Evolutionary conservation across 768 basidiomycete species (phyloP).

Genomic region (Tricholoma bakamatsutake): DNA sequence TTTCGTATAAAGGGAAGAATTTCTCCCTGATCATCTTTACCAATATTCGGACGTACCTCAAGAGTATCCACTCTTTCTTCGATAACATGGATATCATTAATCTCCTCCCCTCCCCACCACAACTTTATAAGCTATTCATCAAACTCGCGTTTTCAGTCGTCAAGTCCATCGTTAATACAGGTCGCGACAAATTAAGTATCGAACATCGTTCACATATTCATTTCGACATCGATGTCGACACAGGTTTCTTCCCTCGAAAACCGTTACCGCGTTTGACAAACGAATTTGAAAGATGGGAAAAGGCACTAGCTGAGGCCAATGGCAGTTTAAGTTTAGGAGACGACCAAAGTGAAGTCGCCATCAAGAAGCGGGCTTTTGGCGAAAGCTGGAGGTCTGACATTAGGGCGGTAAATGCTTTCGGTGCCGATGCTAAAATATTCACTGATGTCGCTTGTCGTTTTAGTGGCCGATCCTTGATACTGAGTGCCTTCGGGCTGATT

Average conservation of each 20-base stretch:
- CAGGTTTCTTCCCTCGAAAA: constrained; percentile 80
- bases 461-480: constrained; percentile 73
- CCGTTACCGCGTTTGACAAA: constrained; percentile 52
- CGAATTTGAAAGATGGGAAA: constrained; percentile 67
- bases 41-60: background rate
- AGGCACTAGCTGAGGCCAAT: constrained; percentile 49
- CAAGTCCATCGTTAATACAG: constrained; percentile 34
- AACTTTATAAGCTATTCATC: constrained; percentile 43
- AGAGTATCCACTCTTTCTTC: background rate
- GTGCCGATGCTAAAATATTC: constrained; percentile 5
- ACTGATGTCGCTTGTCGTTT: constrained; percentile 6
- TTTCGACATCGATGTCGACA: constrained; percentile 54
- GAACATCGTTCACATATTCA: constrained; percentile 34
- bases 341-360: constrained; percentile 42
- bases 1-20: background rate
- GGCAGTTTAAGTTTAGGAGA: constrained; percentile 51
- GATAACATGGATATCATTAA: constrained; percentile 34
- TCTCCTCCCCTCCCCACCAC: constrained; percentile 48
- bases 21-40: background rate
- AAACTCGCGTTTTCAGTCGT: constrained; percentile 41
- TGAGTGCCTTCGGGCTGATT: constrained; percentile 42
- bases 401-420: constrained; percentile 45
- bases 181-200: constrained; percentile 23
- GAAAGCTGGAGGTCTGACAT: constrained; percentile 65
- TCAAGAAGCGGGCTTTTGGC: constrained; percentile 46